Base-by-base conservation (phyloP, 2,329 filamentous ascomycete species). In the Tetracladium maxilliforme region DNA sequence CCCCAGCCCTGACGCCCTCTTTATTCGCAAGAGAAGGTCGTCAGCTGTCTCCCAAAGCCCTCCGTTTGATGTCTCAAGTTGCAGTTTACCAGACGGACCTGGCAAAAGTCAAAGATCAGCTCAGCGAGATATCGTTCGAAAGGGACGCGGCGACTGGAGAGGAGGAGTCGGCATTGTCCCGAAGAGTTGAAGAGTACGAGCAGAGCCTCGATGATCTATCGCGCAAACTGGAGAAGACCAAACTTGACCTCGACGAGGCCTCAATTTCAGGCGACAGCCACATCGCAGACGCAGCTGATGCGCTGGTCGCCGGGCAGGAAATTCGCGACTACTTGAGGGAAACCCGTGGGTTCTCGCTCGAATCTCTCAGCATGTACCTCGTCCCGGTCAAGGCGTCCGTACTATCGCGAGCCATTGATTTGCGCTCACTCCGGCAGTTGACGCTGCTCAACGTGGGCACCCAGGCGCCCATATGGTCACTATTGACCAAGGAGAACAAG, bases 371-470 rank as follows among this genome's bases (percentile, higher is more conserved):
- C 27, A 53, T 76, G 14, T 55, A 71, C 36, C 53, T 71, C 16
- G 58, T 78, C 17, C 71, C 71, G 0, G 54, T 71, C 35, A 70
- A 65, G 41, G 54, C 69, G 3, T 64, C 62, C 0, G 56, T 73
- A 1, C 39, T 78, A 7, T 59, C 54, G 11, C 53, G 56, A 15
- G 64, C 65, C 1, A 47, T 77, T 18, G 67, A 77, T 35, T 37
- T 77, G 4, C 51, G 50, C n/a, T 51, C 52, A 4, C 49, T 78
- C n/a, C 60, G 50, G 33, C 57, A 55, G 23, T 49, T 78, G 11
- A 70, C 68, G 2, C 50, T 78, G 14, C 56, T 78, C 22, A 73
- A 71, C 32, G 70, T 76, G 11, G 72, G 72, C 2, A 52, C 61
- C 5, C 72, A 78, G 40, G 54, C 54, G 15, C 50, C 60, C 1